phyloP scores from a whole-genome alignment of 1,284 basidiomycete genomes.

The Heliocybe sulcata region DNA sequence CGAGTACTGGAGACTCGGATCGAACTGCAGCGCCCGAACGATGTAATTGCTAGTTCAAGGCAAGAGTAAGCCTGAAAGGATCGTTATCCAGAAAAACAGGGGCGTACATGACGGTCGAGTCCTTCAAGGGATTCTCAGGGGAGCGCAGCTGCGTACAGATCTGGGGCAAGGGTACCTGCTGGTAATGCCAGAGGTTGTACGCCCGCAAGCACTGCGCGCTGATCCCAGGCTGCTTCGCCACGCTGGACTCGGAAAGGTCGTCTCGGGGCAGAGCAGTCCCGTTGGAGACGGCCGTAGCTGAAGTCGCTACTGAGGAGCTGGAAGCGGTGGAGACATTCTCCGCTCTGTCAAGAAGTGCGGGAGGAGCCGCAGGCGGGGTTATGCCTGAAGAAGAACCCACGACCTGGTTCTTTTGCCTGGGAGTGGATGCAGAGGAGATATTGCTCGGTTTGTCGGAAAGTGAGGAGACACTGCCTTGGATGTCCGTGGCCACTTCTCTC shows the following conservation, averaged over 20 bases:
- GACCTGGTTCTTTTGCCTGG: no score
- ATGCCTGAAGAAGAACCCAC: no score
- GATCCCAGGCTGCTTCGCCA: no score
- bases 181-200: slow-evolving; percentile 48
- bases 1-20: slow-evolving; percentile 30
- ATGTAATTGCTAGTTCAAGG: slow-evolving; percentile 43
- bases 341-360: neutral
- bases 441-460: neutral
- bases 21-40: slow-evolving; percentile 33
- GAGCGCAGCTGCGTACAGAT: slow-evolving; percentile 39
- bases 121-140: slow-evolving; percentile 37
- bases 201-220: slow-evolving; percentile 43
- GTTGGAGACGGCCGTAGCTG: neutral
- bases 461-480: slow-evolving; percentile 11
- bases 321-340: neutral
- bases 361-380: no score
- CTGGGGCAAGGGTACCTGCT: slow-evolving; percentile 31
- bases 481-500: slow-evolving; percentile 20
- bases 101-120: slow-evolving; percentile 50
- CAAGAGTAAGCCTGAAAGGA: no score
- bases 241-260: slow-evolving; percentile 10
- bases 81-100: no score
- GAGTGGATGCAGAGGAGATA: neutral
- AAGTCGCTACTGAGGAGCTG: neutral
- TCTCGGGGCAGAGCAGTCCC: neutral